Evolutionary conservation across 2,329 filamentous ascomycete species (phyloP), one percentile per base, ranked within the genome.

Genomic region (Thelonectria discophora): DNA sequence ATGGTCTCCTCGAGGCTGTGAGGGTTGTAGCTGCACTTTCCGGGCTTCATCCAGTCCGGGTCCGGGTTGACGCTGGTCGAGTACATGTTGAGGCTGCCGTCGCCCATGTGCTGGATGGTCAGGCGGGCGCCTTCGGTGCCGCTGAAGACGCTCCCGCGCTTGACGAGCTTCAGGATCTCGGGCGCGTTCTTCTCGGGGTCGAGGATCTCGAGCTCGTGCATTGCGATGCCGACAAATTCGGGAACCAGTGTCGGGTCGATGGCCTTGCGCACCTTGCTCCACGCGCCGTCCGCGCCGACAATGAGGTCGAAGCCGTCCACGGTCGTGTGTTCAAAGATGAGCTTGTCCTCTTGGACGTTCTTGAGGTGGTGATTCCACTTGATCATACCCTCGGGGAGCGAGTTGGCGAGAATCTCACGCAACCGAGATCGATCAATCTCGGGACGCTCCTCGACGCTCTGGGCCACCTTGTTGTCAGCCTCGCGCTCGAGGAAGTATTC

Each of bases 341-440:
- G 74, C 4, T 70, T 73, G 24, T 64, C 60, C 3, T 60, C 73
- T 8, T 75, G 72, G 9, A 84, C 73, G 5, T 73, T 67, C 50
- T 74, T 70, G 17, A 88, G 77, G 50, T 73, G 78, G 47, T 77
- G 73, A 2, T 77, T 79, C 83, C 81, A 86, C 57, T 75, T 72
- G 43, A 86, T 78, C 57, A 73, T 80, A 5, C 72, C 78, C 8
- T 75, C 69, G 0, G 84, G 77, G 10, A 85, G 74, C 2, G 81
- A 81, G 21, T 80, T 74, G 17, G 79, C 71, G 9, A 86, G 73
- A 3, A 86, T 73, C 46, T 77, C 68, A 7, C 80, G 75, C 15
- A 86, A 75, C 20, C 75, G 72, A 6, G 74, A 65, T 17, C 84
- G 80, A 70, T 87, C 84, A 62, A 87, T 86, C 69, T 86, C 85